Evolutionary conservation across 2,329 filamentous ascomycete genomes (phyloP).

Genomic region (Zymoseptoria passerinii): DNA sequence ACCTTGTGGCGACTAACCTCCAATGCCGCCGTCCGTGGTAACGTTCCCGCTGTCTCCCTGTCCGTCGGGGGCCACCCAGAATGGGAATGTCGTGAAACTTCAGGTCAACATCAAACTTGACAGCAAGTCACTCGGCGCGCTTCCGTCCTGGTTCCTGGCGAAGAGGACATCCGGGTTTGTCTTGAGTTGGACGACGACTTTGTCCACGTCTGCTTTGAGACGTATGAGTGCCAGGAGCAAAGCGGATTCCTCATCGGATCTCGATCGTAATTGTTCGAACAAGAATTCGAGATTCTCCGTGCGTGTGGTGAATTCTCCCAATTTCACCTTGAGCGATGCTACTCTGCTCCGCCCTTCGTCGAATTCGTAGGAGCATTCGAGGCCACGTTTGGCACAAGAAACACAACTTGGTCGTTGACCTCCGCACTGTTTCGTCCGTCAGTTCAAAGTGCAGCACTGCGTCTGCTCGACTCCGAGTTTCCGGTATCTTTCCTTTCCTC

Average conservation of each 20-base stretch:
- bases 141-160: neutral
- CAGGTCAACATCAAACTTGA: neutral
- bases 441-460: neutral
- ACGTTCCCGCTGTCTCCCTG: neutral
- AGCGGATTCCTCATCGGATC: constrained; percentile 15
- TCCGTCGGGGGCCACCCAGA: neutral
- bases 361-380: constrained; percentile 16
- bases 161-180: constrained; percentile 1
- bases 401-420: constrained; percentile 13
- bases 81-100: neutral
- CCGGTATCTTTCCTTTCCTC: constrained; percentile 11
- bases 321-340: constrained; percentile 9
- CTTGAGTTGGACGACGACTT: constrained; percentile 11
- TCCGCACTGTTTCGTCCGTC: constrained; percentile 4
- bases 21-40: neutral
- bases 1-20: neutral
- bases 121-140: neutral
- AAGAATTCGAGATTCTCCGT: constrained; percentile 15
- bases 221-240: constrained; percentile 14
- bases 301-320: constrained; percentile 9
- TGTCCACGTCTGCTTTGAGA: constrained; percentile 14
- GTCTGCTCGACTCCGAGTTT: neutral
- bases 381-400: constrained; percentile 9
- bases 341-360: constrained; percentile 15
- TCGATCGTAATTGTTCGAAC: constrained; percentile 13